phyloP scores from a whole-genome alignment of 768 basidiomycete genomes.

The Leccinum boreale region DNA sequence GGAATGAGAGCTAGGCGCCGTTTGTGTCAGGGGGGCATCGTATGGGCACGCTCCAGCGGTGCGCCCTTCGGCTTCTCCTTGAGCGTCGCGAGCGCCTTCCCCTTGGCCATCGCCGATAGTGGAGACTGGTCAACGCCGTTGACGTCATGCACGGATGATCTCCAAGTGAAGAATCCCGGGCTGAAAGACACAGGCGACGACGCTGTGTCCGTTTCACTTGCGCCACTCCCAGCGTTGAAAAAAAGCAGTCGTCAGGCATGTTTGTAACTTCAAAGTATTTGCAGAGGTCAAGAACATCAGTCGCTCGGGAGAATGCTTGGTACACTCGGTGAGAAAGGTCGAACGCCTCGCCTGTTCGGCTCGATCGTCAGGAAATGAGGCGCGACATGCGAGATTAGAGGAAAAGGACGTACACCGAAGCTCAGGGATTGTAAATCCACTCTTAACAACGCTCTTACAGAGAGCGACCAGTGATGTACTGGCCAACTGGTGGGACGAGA shows the following conservation, averaged over 20 bases:
- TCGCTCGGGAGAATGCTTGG: constrained; percentile 1
- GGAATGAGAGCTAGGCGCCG: not conserved
- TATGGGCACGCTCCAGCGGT: constrained; percentile 13
- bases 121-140: not conserved
- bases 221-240: not conserved
- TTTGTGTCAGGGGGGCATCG: constrained; percentile 14
- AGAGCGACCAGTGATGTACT: constrained; percentile 5
- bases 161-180: not conserved
- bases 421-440: not conserved
- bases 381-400: not conserved
- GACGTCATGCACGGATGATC: not conserved
- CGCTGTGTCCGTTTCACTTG: not conserved
- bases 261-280: not conserved
- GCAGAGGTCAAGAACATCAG: constrained; percentile 1
- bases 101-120: not conserved
- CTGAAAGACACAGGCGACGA: not conserved
- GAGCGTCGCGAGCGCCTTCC: constrained; percentile 2
- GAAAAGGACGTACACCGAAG: constrained; percentile 13
- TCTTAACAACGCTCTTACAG: constrained; percentile 1
- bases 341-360: constrained; percentile 7
- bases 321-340: not conserved
- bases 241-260: not conserved
- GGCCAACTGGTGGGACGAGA: constrained; percentile 9
- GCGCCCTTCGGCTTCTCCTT: not conserved
- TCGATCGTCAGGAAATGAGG: constrained; percentile 1